These are phyloP conservation scores for Cladosporium sp. DNA, from an alignment of 2,329 filamentous ascomycete species.

Conservation along the genomic window DNA sequence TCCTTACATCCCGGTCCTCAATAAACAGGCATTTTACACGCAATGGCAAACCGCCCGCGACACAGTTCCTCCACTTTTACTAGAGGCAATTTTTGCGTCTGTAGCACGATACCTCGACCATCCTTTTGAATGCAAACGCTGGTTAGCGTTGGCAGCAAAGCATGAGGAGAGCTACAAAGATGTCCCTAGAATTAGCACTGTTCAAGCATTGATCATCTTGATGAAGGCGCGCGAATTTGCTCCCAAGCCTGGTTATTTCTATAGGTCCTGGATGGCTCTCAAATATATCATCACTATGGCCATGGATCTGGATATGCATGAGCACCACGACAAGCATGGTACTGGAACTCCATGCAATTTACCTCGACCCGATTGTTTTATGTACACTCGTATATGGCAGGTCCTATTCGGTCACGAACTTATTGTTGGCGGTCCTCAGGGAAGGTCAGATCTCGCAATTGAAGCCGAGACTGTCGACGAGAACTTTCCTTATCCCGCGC, in stretches of 20 bases:
- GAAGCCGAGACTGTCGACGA: conserved; percentile 73
- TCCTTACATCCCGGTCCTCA: conserved; percentile 86
- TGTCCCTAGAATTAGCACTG: conserved; percentile 80
- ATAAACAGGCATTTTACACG: conserved; percentile 75
- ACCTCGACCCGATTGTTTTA: conserved; percentile 68
- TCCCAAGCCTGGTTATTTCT: conserved; percentile 92
- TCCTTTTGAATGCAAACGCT: conserved; percentile 79
- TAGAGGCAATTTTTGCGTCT: conserved; percentile 90
- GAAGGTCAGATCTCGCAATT: conserved; percentile 69
- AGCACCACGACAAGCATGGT: conserved; percentile 76
- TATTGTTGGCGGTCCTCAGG: conserved; percentile 92
- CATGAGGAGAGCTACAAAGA: conserved; percentile 95
- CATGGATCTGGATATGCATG: conserved; percentile 83
- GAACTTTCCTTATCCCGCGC: conserved; percentile 57
- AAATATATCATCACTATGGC: conserved; percentile 91
- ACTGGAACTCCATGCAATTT: conserved; percentile 64
- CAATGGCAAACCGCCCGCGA: conserved; percentile 82
- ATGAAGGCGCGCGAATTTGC: conserved; percentile 89
- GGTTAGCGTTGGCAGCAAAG: conserved; percentile 84
- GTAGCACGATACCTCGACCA: conserved; percentile 80
- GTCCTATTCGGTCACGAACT: conserved; percentile 79
- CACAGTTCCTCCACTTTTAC: conserved; percentile 81
- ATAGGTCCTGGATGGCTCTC: conserved; percentile 93
- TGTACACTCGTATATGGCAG: conserved; percentile 88
- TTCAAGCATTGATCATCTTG: conserved; percentile 83